A percentile compares a stretch with the other conserved stretches of the same genome.
phyloP scores from a whole-genome alignment of 2,329 filamentous ascomycete species.

The Cladophialophora bantiana region DNA sequence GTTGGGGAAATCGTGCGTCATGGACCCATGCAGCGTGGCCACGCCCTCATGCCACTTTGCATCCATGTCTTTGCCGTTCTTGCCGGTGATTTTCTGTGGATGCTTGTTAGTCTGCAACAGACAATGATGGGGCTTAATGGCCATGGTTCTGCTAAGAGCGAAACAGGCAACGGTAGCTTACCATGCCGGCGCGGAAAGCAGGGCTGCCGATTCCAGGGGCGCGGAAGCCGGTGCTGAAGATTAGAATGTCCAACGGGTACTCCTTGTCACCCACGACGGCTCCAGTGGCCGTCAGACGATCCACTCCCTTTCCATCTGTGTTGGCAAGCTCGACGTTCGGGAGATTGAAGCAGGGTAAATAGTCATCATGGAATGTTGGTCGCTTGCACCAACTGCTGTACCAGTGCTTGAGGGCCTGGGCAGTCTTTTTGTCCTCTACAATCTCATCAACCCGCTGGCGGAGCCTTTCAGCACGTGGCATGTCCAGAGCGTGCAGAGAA shows the following conservation, averaged over 20 bases:
- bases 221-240: conserved; percentile 56
- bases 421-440: conserved; percentile 60
- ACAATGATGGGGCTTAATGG: not conserved
- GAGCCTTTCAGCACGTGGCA: conserved; percentile 52
- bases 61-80: conserved; percentile 53
- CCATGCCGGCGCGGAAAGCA: conserved; percentile 46
- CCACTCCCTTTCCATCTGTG: conserved; percentile 62
- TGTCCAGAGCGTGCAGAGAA: conserved; percentile 47
- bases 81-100: conserved; percentile 50
- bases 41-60: conserved; percentile 57
- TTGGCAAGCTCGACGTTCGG: conserved; percentile 47
- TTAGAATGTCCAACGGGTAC: conserved; percentile 57
- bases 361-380: conserved; percentile 63
- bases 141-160: not conserved
- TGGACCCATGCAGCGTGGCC: conserved; percentile 61
- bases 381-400: conserved; percentile 69
- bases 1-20: conserved; percentile 62
- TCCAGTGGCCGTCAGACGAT: conserved; percentile 53
- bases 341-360: conserved; percentile 47
- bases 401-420: conserved; percentile 63
- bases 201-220: conserved; percentile 38
- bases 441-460: conserved; percentile 56
- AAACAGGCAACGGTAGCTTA: not conserved
- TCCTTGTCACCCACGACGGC: conserved; percentile 57
- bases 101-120: not conserved